These are phyloP conservation scores for Mollisiaceae sp. DNA, from an alignment of 2,329 filamentous ascomycete genomes.

Conservation along the genomic window DNA sequence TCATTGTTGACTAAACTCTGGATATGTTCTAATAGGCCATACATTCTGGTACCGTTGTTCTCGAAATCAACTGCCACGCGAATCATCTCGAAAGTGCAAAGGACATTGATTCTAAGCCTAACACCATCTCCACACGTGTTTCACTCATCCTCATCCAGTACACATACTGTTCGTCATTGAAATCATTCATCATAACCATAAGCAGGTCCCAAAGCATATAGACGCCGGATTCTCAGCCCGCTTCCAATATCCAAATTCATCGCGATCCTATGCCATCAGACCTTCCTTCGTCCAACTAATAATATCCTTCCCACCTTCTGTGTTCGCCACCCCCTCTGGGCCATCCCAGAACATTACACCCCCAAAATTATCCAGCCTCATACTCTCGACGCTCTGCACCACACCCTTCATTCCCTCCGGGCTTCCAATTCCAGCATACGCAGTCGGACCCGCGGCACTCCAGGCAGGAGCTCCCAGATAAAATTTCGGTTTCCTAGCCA, in stretches of 20 bases:
- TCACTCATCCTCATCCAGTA: background rate
- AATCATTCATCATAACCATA: conserved; percentile 8
- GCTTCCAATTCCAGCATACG: conserved; percentile 41
- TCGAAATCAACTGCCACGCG: too few relatives aligned
- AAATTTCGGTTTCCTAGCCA: conserved; percentile 37
- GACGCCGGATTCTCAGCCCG: background rate
- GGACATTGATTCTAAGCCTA: background rate
- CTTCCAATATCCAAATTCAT: background rate
- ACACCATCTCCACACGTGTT: background rate
- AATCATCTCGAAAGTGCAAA: too few relatives aligned
- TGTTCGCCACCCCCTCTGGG: conserved; percentile 36
- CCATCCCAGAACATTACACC: conserved; percentile 48
- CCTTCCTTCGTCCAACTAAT: conserved; percentile 36
- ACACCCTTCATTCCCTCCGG: conserved; percentile 38
- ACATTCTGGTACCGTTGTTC: too few relatives aligned
- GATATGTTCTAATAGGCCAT: too few relatives aligned
- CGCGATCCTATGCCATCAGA: conserved; percentile 2
- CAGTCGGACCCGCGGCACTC: conserved; percentile 39
- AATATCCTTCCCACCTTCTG: conserved; percentile 36
- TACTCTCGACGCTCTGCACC: conserved; percentile 40
- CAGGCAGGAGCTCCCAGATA: conserved; percentile 45
- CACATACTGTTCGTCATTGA: background rate
- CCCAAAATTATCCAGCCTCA: conserved; percentile 43
- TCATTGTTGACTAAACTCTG: too few relatives aligned
- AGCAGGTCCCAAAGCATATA: background rate